These are phyloP conservation scores for Phylloporus sp. DNA, from an alignment of 768 basidiomycete species.

Conservation along the genomic window DNA sequence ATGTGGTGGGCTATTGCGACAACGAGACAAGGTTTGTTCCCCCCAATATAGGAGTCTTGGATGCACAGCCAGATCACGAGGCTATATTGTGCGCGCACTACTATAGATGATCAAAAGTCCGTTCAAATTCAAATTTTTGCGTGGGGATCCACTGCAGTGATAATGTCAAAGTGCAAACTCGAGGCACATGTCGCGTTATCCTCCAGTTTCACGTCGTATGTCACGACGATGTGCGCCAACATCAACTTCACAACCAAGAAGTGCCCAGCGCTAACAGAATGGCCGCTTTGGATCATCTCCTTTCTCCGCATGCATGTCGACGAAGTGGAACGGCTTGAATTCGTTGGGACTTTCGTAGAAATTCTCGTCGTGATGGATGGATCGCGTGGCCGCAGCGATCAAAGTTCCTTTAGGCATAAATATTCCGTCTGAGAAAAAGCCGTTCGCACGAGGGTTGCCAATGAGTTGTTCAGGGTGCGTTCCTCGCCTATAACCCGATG, in stretches of 20 bases:
- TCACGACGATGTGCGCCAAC: constrained; percentile 13
- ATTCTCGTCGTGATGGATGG: no score
- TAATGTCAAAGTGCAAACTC: background rate
- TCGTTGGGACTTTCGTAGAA: background rate
- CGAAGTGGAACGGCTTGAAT: constrained; percentile 1
- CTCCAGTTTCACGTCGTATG: constrained; percentile 18
- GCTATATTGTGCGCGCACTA: no score
- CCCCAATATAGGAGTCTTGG: no score
- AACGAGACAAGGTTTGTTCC: no score
- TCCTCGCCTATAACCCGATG: no score
- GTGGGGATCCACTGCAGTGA: constrained; percentile 1
- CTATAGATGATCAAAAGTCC: no score
- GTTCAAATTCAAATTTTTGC: constrained; percentile 5
- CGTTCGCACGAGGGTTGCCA: no score
- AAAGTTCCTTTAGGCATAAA: background rate
- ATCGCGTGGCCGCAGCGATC: background rate
- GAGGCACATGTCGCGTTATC: background rate
- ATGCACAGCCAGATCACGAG: no score
- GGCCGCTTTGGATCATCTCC: no score
- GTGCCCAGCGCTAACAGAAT: constrained; percentile 9
- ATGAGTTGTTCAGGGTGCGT: no score
- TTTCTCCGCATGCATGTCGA: background rate
- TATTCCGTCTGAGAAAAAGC: no score
- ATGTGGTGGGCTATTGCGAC: no score
- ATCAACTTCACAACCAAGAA: constrained; percentile 16